Base-by-base conservation (phyloP, 768 basidiomycete species). In the Suillus sp. region DNA sequence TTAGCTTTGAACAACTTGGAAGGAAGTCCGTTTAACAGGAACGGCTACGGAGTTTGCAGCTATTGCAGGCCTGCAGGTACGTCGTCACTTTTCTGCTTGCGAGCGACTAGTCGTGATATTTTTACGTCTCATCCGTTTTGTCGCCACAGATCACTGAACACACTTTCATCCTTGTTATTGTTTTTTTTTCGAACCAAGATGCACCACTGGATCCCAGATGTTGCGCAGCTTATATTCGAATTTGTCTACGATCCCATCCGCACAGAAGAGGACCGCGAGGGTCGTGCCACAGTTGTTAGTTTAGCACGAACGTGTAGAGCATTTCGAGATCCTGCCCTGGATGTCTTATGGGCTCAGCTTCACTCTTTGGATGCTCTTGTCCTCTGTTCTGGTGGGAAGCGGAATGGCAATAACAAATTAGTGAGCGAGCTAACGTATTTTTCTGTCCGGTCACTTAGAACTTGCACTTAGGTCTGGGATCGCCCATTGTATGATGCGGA, bases 201-300 rank as follows among this genome's bases (percentile, higher is more conserved):
- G 47, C 47, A 48, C 47, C 25, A 25, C 30, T 51, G 50, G 50
- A 27, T 74, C 11, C 59, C 66, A 0, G 73, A 74, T 47, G 67
- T 74, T 3, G 16, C 71, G 4, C 55, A 35, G 8, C 64, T 74
- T 27, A 68, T 74, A 18, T 67, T 74, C 34, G 68, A 65, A 1
- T 71, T 59, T 40, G 30, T 74, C 32, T 62, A 59, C 8, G 47
- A 59, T n/a, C 61, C 62, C 22, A 40, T 53, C 27, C 62, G 50
- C 18, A 30, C 18, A 51, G 27, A 30, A 30, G 50, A 51, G 18
- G 50, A 51, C 20, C 10, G 8, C 8, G 30, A 60, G 16, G 38
- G 38, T 45, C 50, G 50, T 4, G 30, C 10, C 50, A 51, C 50
- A 4, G 18, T 63, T 34, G 59, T 47, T 18, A 2, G n/a, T n/a